These are phyloP conservation scores for Galeopsis tetrahit DNA, from an alignment of 257 asterid species.

Conservation along the genomic window DNA sequence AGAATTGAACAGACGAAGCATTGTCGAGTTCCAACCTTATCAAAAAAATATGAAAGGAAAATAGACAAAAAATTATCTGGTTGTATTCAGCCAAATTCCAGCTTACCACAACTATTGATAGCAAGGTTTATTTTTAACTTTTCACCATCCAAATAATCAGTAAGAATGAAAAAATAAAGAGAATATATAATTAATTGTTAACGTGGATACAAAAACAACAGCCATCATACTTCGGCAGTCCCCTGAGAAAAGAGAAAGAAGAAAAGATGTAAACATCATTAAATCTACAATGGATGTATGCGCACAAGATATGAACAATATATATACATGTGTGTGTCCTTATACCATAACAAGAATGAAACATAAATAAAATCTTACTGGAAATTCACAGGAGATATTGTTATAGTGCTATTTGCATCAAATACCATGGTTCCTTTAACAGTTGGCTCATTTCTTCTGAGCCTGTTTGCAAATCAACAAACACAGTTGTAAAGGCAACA, in stretches of 20 bases:
- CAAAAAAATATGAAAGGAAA: neutral
- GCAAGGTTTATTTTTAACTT: slow-evolving; percentile 4
- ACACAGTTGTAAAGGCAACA: slow-evolving; percentile 6
- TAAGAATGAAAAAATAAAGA: slow-evolving; percentile 1
- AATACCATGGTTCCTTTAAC: slow-evolving; percentile 84
- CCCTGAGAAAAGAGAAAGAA: slow-evolving; percentile 57
- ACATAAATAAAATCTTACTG: slow-evolving; percentile 64
- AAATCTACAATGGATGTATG: slow-evolving; percentile 17
- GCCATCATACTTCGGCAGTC: slow-evolving; percentile 90
- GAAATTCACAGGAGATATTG: slow-evolving; percentile 93
- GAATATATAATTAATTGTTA: slow-evolving; percentile 15
- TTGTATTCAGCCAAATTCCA: slow-evolving; percentile 3
- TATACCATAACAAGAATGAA: slow-evolving; percentile 18
- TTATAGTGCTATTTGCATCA: slow-evolving; percentile 92
- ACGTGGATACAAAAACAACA: slow-evolving; percentile 97
- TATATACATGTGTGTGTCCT: neutral
- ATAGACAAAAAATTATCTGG: neutral
- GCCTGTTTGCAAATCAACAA: slow-evolving; percentile 50
- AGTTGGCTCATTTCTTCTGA: slow-evolving; percentile 85
- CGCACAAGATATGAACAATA: slow-evolving; percentile 1
- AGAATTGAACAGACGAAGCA: slow-evolving; percentile 39
- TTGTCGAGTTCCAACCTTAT: slow-evolving; percentile 2
- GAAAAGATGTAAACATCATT: slow-evolving; percentile 32
- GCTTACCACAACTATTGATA: neutral
- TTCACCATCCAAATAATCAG: slow-evolving; percentile 19